A percentile compares a stretch with the other conserved stretches of the same genome.
phyloP scores from a whole-genome alignment of 2,329 filamentous ascomycete species.

The Paecilomyces fulvus region DNA sequence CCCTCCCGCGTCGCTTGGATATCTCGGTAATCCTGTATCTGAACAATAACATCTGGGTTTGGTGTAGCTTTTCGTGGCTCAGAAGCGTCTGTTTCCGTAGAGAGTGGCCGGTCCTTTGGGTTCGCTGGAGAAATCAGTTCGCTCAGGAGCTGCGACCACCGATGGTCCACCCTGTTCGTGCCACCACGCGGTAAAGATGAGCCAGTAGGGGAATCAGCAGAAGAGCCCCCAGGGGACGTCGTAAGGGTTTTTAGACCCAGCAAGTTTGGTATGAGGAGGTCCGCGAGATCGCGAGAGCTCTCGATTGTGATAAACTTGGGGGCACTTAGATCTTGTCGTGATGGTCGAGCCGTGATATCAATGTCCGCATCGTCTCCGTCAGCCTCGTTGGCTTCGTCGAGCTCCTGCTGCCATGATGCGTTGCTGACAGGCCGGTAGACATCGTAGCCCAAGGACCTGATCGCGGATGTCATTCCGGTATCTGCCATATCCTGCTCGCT shows the following conservation, averaged over 20 bases:
- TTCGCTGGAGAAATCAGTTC: constrained; percentile 23
- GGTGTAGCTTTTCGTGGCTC: constrained; percentile 11
- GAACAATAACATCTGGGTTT: constrained; percentile 54
- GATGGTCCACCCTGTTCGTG: constrained; percentile 17
- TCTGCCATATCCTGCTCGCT: constrained; percentile 34
- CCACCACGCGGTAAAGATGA: constrained; percentile 9
- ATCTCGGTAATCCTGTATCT: constrained; percentile 73
- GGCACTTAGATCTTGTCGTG: constrained; percentile 11
- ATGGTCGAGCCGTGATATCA: constrained; percentile 9
- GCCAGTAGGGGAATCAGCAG: constrained; percentile 12
- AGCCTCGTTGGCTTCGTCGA: constrained; percentile 41
- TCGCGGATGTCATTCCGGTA: constrained; percentile 22
- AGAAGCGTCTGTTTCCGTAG: constrained; percentile 3
- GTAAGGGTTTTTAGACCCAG: constrained; percentile 23
- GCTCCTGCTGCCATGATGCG: constrained; percentile 25
- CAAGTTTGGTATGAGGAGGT: constrained; percentile 24
- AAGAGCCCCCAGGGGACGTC: constrained; percentile 21
- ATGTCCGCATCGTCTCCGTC: constrained; percentile 36
- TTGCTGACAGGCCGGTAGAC: constrained; percentile 36
- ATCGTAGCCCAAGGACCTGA: constrained; percentile 46
- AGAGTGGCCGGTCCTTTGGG: constrained; percentile 5
- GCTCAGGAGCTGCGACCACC: constrained; percentile 27
- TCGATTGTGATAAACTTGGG: constrained; percentile 29
- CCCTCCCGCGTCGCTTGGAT: constrained; percentile 63
- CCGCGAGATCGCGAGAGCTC: constrained; percentile 19